Evolutionary conservation across 768 basidiomycete species (phyloP).

Genomic region (Gymnopilus junonius): DNA sequence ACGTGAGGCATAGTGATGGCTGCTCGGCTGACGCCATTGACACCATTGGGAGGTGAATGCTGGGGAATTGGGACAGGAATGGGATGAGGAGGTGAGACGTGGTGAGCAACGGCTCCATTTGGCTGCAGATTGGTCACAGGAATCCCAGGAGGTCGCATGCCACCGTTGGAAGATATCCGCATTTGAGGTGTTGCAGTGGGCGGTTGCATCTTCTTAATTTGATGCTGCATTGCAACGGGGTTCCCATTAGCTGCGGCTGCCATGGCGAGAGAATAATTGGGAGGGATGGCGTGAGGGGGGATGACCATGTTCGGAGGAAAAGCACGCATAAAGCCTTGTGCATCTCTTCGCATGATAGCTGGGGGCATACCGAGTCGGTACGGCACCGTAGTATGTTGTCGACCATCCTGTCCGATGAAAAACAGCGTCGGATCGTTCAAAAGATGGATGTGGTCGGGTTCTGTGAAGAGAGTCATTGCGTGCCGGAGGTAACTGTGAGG

Average conservation of each 20-base stretch:
- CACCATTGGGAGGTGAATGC: constrained; percentile 39
- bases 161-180: constrained; percentile 64
- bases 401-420: constrained; percentile 50
- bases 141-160: constrained; percentile 51
- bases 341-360: constrained; percentile 37
- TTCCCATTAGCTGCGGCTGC: constrained; percentile 43
- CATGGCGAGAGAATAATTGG: constrained; percentile 57
- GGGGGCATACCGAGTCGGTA: constrained; percentile 49
- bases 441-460: constrained; percentile 55
- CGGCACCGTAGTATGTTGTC: constrained; percentile 51
- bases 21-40: constrained; percentile 38
- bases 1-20: constrained; percentile 53
- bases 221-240: constrained; percentile 62
- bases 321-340: constrained; percentile 29
- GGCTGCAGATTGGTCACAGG: constrained; percentile 33
- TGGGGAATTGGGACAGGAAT: constrained; percentile 33
- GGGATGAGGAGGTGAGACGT: constrained; percentile 44
- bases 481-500: constrained; percentile 59
- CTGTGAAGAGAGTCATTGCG: constrained; percentile 59
- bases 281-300: constrained; percentile 16
- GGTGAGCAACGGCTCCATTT: constrained; percentile 37
- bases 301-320: constrained; percentile 7
- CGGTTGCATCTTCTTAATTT: constrained; percentile 66
- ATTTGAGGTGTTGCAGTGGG: constrained; percentile 57
- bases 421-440: constrained; percentile 55